Evolutionary conservation across 2,329 filamentous ascomycete genomes (phyloP), one percentile per base, ranked within the genome.

Genomic region (Penicillium verrucosum): DNA sequence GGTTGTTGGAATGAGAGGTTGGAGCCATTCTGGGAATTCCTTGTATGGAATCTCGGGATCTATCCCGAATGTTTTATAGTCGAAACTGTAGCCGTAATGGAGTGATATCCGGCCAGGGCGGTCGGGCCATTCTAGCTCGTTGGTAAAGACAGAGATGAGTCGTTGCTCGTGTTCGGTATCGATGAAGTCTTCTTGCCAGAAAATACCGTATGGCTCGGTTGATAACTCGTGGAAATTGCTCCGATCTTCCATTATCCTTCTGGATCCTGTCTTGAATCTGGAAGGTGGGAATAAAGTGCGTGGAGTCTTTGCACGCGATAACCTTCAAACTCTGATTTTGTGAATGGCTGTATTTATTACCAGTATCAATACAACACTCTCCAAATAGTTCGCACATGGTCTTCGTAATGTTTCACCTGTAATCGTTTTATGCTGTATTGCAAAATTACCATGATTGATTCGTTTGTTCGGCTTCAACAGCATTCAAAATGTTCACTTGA

Each of bases 41-140:
- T 75, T 78, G 63, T 78, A 83, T 0, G 81, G 80, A 0, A 78
- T 77, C 9, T 77, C 70, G 0, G 75, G 71, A 62, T 83, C 81
- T 25, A 84, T 76, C 1, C 79, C 80, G 58, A 84, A 84, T 1
- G 82, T 84, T 64, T 82, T 82, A 66, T 84, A 84, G 73, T 81
- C 80, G 64, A 84, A 84, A 0, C 80, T 82, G 65, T 83, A 82
- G 50, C 82, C 82, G 61, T 80, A 84, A 65, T 84, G 82, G 0
- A 83, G 71, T 0, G 81, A 83, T 2, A 79, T 66, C 4, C 81
- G 76, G 3, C 78, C 80, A 30, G 69, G 62, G 29, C 78, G 74
- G 5, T 71, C 70, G 36, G 79, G 80, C 81, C 81, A 83, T 30
- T 72, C 59, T 14, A 83, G 71, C 44, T 79, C 68, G 56, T 77